Evolutionary conservation across 257 asterid species (phyloP).

Genomic region (Henckelia pumila): DNA sequence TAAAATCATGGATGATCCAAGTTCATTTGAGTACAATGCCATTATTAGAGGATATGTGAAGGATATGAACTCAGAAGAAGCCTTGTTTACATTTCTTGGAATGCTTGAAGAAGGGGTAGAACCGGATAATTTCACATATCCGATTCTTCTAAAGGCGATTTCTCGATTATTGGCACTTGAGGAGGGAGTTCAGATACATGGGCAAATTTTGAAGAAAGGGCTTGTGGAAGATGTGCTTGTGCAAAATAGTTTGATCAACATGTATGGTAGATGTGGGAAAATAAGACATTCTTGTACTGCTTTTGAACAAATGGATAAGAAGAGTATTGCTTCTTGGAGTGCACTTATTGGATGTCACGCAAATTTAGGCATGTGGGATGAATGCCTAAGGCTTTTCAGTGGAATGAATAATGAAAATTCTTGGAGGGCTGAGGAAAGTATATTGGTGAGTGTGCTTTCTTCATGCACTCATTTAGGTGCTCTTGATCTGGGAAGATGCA

Average conservation of each 20-base stretch:
- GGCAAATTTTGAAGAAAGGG: slow-evolving; percentile 59
- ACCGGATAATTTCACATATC: slow-evolving; percentile 65
- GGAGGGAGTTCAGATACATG: slow-evolving; percentile 71
- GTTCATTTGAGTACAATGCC: slow-evolving; percentile 62
- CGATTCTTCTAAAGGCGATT: slow-evolving; percentile 60
- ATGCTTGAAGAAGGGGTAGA: slow-evolving; percentile 61
- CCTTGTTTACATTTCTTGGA: slow-evolving; percentile 44
- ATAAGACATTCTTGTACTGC: slow-evolving; percentile 37
- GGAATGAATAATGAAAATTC: slow-evolving; percentile 44
- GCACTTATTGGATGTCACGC: slow-evolving; percentile 68
- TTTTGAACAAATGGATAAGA: slow-evolving; percentile 52
- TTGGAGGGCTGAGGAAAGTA: slow-evolving; percentile 77
- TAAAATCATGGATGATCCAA: slow-evolving; percentile 45
- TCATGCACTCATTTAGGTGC: slow-evolving; percentile 66
- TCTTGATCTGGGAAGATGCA: slow-evolving; percentile 52
- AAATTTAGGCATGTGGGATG: slow-evolving; percentile 52
- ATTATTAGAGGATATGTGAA: slow-evolving; percentile 60
- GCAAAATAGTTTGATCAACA: slow-evolving; percentile 65
- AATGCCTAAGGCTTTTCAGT: slow-evolving; percentile 51
- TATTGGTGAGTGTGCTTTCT: slow-evolving; percentile 66
- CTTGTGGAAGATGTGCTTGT: slow-evolving; percentile 56
- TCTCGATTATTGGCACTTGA: slow-evolving; percentile 32
- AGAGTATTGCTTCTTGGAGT: slow-evolving; percentile 84
- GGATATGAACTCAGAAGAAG: slow-evolving; percentile 42
- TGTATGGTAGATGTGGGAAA: slow-evolving; percentile 72